Conservation (phyloP, 2,329 filamentous ascomycete genomes). For the Neoscytalidium dimidiatum region DNA sequence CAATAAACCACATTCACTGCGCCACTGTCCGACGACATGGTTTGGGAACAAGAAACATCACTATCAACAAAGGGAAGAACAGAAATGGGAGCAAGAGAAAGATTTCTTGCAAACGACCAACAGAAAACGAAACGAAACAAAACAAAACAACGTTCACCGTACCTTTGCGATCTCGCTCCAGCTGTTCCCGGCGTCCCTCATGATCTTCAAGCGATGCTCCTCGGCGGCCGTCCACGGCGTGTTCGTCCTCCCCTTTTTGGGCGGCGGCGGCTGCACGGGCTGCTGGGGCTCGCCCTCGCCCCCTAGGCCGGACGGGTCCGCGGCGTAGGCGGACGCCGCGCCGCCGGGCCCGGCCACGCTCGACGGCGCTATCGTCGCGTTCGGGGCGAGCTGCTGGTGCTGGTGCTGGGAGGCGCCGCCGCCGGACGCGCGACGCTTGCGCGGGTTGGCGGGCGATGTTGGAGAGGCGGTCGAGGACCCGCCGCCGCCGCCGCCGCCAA, state of each 20-base stretch:
- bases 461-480: background rate
- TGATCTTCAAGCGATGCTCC: slow-evolving; percentile 86
- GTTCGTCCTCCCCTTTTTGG: slow-evolving; percentile 96
- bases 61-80: no score
- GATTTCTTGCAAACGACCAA: no score
- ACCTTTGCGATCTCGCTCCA: slow-evolving; percentile 99
- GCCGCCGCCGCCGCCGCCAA: background rate
- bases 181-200: slow-evolving; percentile 89
- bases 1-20: no score
- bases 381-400: slow-evolving; percentile 30
- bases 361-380: slow-evolving; percentile 15
- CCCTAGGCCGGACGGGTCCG: slow-evolving; percentile 12
- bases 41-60: no score
- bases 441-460: slow-evolving; percentile 35
- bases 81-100: no score
- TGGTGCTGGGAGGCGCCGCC: background rate
- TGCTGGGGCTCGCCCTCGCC: slow-evolving; percentile 1
- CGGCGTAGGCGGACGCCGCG: background rate
- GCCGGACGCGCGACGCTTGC: slow-evolving; percentile 47
- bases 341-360: background rate
- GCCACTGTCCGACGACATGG: no score
- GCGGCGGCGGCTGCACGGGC: slow-evolving; percentile 36
- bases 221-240: slow-evolving; percentile 97
- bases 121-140: background rate
- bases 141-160: slow-evolving; percentile 16